Evolutionary conservation across 2,329 filamentous ascomycete genomes (phyloP).

Genomic region (Delphinella strobiligena): DNA sequence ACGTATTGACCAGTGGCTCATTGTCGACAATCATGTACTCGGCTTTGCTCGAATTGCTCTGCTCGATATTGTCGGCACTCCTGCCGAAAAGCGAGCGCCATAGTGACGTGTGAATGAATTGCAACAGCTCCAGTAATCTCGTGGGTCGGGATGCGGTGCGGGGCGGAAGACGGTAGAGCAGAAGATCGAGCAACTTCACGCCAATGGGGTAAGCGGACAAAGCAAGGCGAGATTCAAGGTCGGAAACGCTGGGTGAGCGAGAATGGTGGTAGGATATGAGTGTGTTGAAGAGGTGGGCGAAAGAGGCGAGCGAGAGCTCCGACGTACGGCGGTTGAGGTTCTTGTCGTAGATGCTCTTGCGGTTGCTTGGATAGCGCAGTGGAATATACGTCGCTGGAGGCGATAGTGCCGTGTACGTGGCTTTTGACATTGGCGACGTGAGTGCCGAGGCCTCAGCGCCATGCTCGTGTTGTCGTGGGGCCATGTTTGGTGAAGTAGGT

Average conservation of each 20-base stretch:
- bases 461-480: conserved; percentile 1
- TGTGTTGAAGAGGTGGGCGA: conserved; percentile 91
- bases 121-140: conserved; percentile 78
- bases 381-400: conserved; percentile 33
- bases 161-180: conserved; percentile 69
- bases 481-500: too few species aligned
- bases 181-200: conserved; percentile 85
- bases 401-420: conserved; percentile 15
- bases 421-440: conserved; percentile 1
- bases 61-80: conserved; percentile 85
- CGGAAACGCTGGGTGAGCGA: conserved; percentile 81
- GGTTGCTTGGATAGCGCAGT: conserved; percentile 78
- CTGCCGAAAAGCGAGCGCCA: conserved; percentile 89
- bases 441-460: neutral
- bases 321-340: conserved; percentile 83
- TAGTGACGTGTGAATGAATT: conserved; percentile 85
- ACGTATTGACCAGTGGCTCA: conserved; percentile 89
- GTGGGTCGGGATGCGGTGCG: conserved; percentile 62
- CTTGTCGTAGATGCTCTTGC: conserved; percentile 96
- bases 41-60: conserved; percentile 70
- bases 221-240: conserved; percentile 52
- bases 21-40: conserved; percentile 99
- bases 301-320: conserved; percentile 84
- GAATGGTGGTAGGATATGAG: conserved; percentile 94
- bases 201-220: conserved; percentile 72